Conservation (phyloP, 345 rosid genomes). For the Syzygium aqueum region DNA sequence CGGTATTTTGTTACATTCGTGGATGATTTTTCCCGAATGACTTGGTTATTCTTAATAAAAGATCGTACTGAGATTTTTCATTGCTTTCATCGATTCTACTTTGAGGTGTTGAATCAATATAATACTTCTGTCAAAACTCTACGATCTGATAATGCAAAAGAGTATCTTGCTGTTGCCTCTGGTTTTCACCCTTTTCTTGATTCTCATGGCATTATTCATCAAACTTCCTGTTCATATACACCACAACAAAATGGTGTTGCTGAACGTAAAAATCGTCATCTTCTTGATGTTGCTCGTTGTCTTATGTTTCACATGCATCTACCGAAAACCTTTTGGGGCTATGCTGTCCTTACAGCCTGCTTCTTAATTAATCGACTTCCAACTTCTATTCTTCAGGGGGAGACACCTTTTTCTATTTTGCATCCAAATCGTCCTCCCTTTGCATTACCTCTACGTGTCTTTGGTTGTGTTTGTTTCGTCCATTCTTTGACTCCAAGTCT, state of each 20-base stretch:
- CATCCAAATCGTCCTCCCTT: neutral
- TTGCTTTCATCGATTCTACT: neutral
- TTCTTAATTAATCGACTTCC: neutral
- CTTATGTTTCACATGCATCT: neutral
- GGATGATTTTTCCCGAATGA: neutral
- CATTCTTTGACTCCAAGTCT: neutral
- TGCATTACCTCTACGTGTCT: neutral
- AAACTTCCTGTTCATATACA: no score
- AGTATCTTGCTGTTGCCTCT: neutral
- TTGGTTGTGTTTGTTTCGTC: neutral
- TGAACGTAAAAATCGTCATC: neutral
- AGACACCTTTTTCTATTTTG: neutral
- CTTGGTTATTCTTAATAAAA: neutral
- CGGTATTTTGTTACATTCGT: neutral
- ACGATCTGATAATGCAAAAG: fast-evolving
- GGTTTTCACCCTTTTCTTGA: neutral
- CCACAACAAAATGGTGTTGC: neutral
- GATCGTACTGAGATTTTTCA: neutral
- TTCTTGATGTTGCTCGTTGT: neutral
- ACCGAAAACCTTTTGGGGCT: neutral
- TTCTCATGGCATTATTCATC: neutral
- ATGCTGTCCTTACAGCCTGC: neutral
- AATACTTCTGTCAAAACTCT: neutral
- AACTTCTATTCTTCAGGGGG: neutral
- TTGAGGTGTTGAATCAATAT: neutral